Base-by-base conservation (phyloP, 2,329 filamentous ascomycete species). In the Talaromyces albobiverticillius region DNA sequence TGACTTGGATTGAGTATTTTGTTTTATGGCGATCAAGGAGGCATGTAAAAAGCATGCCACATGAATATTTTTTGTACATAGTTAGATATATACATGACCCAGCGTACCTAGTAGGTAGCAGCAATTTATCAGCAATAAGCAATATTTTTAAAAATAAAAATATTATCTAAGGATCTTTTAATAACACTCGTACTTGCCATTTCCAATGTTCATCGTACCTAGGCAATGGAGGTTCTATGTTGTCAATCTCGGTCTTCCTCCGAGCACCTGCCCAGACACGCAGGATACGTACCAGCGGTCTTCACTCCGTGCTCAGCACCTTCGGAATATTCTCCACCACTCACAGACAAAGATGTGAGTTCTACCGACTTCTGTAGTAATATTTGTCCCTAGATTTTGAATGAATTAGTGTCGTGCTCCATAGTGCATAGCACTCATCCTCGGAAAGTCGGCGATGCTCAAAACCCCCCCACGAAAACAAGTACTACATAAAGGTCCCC, bases 381-480 rank as follows among this genome's bases (percentile, higher is more conserved):
- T 18, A 29, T 20, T 48, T 25, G n/a, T 11, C 14, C 23, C 36
- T 25, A 22, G 11, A 11, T 11, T 42, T 14, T 23, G 47, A 41
- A 38, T 16, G 16, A 25, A 14, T 10, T 29, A 29, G 26, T 29
- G 5, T 10, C 26, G 36, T 4, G 36, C 8, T 50, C n/a, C 18
- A 14, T 23, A 25, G n/a, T n/a, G 40, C 43, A 38, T 45, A n/a
- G 40, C 32, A n/a, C n/a, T n/a, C n/a, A n/a, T n/a, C 26, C 20
- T 55, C 48, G 53, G 47, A 34, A n/a, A 34, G 23, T 31, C 32
- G 22, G 41, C 53, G 42, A 52, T 52, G 50, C 29, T 8, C n/a
- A n/a, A n/a, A n/a, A n/a, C n/a, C n/a, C 20, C 42, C 53, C 53
- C 53, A 32, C 53, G 53, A 42, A 45, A 10, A 20, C 18, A 50